Base-by-base conservation (phyloP, 345 rosid genomes). In the Eucalyptus pumila region DNA sequence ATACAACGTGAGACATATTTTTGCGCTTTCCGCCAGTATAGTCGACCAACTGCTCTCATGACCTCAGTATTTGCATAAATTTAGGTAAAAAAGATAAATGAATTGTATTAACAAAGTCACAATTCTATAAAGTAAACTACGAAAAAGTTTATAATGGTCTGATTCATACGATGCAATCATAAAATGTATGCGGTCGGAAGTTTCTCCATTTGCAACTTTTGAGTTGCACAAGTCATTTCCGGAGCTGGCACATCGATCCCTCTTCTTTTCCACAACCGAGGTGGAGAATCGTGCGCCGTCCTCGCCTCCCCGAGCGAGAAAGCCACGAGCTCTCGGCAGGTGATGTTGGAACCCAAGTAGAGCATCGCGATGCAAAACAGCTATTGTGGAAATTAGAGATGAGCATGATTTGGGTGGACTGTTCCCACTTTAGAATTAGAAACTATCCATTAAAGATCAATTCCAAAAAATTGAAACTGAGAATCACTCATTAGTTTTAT, bases 401-500 rank as follows among this genome's bases (percentile, higher is more conserved):
- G 2, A 19, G 10, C 4, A 1, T 52, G 1, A 7, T 51, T 51
- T 7, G 56, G 1, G 2, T 17, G 9, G 56, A 51, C 1, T 0
- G 9, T 1, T 51, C 1, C 4, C 56, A 51, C 56, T 7, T 51
- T 51, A 51, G 56, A 51, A 51, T 51, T 51, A 4, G 2, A 51
- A 51, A 51, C 23, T 16, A 0, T 52, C 24, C 9, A 52, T 17
- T 52, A 52, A 52, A 0, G 10, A 52, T 52, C 0, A 52, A 52
- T 52, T 52, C 2, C 10, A 3, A 52, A 52, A 52, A 3, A 52
- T 52, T 52, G 9, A 7, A 52, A 17, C 0, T 19, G 4, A 52
- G 0, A 0, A 19, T 17, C 24, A 7, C 4, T 52, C 1, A 19
- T 52, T 52, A 7, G 0, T 52, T 52, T 0, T 0, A 52, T 52